Evolutionary conservation across 202 grass and related monocot species (phyloP).

Genomic region (Panicum virgatum): DNA sequence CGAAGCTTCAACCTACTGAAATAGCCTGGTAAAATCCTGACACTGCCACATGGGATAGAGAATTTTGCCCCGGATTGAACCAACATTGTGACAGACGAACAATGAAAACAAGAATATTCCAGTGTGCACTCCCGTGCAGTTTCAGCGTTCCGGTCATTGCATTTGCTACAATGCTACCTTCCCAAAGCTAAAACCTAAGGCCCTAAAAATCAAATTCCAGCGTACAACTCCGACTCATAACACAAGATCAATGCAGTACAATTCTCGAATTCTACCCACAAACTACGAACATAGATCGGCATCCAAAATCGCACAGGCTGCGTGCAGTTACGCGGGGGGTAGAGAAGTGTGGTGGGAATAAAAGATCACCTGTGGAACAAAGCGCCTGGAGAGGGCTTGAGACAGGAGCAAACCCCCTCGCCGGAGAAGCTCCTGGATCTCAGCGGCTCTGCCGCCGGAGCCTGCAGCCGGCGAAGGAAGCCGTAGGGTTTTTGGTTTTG

Average conservation of each 20-base stretch:
- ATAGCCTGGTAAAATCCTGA: background rate
- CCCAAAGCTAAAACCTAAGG: background rate
- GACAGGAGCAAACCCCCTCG: background rate
- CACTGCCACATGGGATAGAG: background rate
- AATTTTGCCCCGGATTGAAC: background rate
- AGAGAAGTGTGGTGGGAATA: background rate
- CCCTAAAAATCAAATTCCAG: background rate
- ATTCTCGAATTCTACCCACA: background rate
- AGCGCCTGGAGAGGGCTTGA: background rate
- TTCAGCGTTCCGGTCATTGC: background rate
- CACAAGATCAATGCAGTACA: background rate
- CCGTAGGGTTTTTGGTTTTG: constrained; percentile 11
- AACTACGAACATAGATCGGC: background rate
- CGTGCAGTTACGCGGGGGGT: background rate
- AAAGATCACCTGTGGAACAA: background rate
- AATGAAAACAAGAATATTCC: background rate
- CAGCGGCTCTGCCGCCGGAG: too few relatives aligned
- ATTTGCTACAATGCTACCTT: background rate
- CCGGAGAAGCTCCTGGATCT: too few relatives aligned
- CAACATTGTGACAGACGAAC: background rate
- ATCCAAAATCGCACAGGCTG: background rate
- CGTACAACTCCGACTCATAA: background rate
- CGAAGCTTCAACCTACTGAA: background rate
- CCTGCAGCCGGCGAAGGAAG: background rate
- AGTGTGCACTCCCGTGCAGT: background rate